Evolutionary conservation across 768 basidiomycete species (phyloP).

Genomic region (Termitomyces sp.): DNA sequence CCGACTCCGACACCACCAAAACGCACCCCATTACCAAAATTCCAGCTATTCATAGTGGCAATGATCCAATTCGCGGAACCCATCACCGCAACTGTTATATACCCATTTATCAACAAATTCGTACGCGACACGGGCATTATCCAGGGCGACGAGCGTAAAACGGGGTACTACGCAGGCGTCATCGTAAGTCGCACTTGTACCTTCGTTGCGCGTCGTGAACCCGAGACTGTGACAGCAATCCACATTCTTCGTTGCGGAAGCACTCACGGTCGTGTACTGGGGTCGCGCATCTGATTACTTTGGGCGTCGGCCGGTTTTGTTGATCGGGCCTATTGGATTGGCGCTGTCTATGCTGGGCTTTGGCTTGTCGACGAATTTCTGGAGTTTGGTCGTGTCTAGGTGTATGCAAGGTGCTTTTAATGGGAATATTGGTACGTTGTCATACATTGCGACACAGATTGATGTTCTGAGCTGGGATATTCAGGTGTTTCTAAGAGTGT

Average conservation of each 20-base stretch:
- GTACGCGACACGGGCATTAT: slow-evolving; percentile 43
- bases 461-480: not conserved
- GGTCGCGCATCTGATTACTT: slow-evolving; percentile 35
- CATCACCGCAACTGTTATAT: slow-evolving; percentile 35
- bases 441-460: not conserved
- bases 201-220: not conserved
- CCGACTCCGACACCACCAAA: slow-evolving; percentile 11
- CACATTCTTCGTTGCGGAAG: slow-evolving; percentile 33
- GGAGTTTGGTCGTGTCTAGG: slow-evolving; percentile 12
- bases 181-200: slow-evolving; percentile 34
- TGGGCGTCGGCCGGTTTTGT: slow-evolving; percentile 32
- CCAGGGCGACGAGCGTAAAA: slow-evolving; percentile 41
- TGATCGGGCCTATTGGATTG: slow-evolving; percentile 32
- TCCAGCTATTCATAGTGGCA: slow-evolving; percentile 36
- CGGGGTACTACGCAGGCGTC: slow-evolving; percentile 49
- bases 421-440: slow-evolving; percentile 36
- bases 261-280: slow-evolving; percentile 28
- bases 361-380: slow-evolving; percentile 29
- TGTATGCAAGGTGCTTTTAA: slow-evolving; percentile 30
- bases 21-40: slow-evolving; percentile 33
- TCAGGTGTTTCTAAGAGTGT: slow-evolving; percentile 21
- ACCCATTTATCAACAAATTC: slow-evolving; percentile 46
- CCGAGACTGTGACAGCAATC: slow-evolving; percentile 27
- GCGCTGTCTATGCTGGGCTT: slow-evolving; percentile 31
- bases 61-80: slow-evolving; percentile 35